Conservation (phyloP, 2,329 filamentous ascomycete genomes). For the Botrytis medusae region DNA sequence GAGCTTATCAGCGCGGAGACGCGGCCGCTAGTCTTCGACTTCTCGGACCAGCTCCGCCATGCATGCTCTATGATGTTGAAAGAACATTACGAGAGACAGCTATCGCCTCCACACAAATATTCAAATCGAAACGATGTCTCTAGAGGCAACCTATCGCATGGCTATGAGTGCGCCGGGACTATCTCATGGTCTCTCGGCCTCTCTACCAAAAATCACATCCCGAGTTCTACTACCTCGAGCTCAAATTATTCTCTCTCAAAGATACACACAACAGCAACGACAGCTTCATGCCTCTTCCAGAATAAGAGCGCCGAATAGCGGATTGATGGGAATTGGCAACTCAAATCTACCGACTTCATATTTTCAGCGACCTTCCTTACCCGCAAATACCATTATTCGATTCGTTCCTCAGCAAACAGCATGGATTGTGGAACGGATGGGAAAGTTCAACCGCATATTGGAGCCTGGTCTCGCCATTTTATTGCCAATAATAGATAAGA, state of each 20-base stretch:
- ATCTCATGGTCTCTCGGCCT: constrained; percentile 27
- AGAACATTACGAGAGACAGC: not conserved
- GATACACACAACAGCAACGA: constrained; percentile 32
- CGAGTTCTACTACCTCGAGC: constrained; percentile 29
- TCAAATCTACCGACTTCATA: constrained; percentile 64
- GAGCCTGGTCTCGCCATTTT: constrained; percentile 88
- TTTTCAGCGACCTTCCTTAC: constrained; percentile 72
- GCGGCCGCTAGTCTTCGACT: constrained; percentile 11
- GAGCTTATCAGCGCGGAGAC: constrained; percentile 2
- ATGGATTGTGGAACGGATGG: constrained; percentile 99
- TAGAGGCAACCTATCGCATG: constrained; percentile 33
- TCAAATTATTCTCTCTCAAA: constrained; percentile 27
- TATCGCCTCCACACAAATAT: not conserved
- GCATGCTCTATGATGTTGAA: constrained; percentile 3
- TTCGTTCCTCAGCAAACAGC: constrained; percentile 99
- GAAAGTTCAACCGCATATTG: constrained; percentile 90
- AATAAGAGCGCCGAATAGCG: constrained; percentile 34
- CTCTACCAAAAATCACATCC: constrained; percentile 25
- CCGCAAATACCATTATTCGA: constrained; percentile 90
- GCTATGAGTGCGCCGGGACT: constrained; percentile 31
- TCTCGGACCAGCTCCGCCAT: constrained; percentile 6
- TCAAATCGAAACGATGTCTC: constrained; percentile 25
- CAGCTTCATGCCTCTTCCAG: constrained; percentile 34
- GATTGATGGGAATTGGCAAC: constrained; percentile 38
- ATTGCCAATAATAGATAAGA: constrained; percentile 87